Base-by-base conservation (phyloP, 768 basidiomycete species). In the Suillus paluster region DNA sequence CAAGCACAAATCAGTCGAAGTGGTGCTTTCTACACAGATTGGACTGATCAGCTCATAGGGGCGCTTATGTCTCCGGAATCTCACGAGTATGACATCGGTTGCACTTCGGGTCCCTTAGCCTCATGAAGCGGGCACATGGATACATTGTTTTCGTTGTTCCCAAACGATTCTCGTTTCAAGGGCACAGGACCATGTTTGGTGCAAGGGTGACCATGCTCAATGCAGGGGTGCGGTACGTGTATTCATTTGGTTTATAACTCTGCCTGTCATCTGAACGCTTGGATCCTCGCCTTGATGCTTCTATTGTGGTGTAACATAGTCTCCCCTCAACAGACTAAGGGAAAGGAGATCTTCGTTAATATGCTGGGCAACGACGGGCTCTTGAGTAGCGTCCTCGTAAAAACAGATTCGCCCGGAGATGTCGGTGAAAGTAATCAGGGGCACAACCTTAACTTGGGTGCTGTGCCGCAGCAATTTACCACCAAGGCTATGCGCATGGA, bases 111-210 rank as follows among this genome's bases (percentile, higher is more conserved):
- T 9, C 11, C 53, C 9, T 25, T 17, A 15, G 38, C 23, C 36
- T 38, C 21, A 15, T 38, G 9, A 10, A 23, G 11, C 30, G n/a
- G 14, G 12, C 15, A 25, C 54, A 55, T 55, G 54, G 23, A 27
- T 55, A 38, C 54, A 11, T 39, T 39, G 36, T 55, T 38, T 25
- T 39, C 36, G 25, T 55, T 55, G 54, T 55, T 55, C 54, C 38
- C 1, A 55, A 39, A 25, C 15, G 54, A 55, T 27, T 17, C 36
- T 39, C 3, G 15, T 19, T 17, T 25, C 38, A 25, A 54, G 10
- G 23, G 49, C 49, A 15, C 9, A 54, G 53, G 53, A 38, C 15
- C 5, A 5, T 55, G 10, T 4, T 39, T 3, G 12, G 2, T 6
- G 25, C 27, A 33, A 27, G 49, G 49, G 15, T 30, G 10, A 50